Evolutionary conservation across 1,284 basidiomycete genomes (phyloP), one percentile per base, ranked within the genome.

Genomic region (Ceraceosorus guamensis): DNA sequence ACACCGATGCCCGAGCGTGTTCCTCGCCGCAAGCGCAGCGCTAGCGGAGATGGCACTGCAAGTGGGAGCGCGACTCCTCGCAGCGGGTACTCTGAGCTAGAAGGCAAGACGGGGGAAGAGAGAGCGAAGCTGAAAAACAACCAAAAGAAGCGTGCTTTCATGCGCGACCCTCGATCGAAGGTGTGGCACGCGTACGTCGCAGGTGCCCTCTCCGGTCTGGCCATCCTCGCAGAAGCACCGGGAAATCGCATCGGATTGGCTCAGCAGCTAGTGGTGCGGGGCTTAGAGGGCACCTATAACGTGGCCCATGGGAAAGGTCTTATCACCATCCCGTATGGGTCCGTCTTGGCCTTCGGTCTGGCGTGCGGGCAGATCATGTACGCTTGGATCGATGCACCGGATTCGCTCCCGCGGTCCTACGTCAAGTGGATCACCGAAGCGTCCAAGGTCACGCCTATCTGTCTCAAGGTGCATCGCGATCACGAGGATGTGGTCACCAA

Each of bases 101-200:
- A 64, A 30, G 67, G 63, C 61, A 68, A 65, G 54, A 61, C 55
- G 30, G 60, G 53, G 10, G 60, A 60, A 14, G 68, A 67, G 4
- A 59, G 60, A 39, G 65, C 69, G 8, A 61, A 60, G 41, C 52
- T 57, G 37, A 67, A 62, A 53, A 33, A 62, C 5, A 64, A 62
- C 46, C 69, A 71, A 56, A 66, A 68, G 60, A 62, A 62, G 11
- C 56, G 62, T 11, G 60, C 71, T 11, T 75, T 72, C 33, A 64
- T 67, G 61, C 63, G 57, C 3, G 53, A 55, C 39, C 73, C 73
- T 2, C 63, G 73, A 48, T 65, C 64, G 48, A 69, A 79, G 61
- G 78, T 85, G 62, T 97, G 92, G 91, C 88, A 97, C 71, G 85
- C 91, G 1, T 85, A 89, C 0, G 76, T 89, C 5, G 91, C 93